Evolutionary conservation across 2,329 filamentous ascomycete species (phyloP).

Genomic region (Allantophomopsis cytisporea): DNA sequence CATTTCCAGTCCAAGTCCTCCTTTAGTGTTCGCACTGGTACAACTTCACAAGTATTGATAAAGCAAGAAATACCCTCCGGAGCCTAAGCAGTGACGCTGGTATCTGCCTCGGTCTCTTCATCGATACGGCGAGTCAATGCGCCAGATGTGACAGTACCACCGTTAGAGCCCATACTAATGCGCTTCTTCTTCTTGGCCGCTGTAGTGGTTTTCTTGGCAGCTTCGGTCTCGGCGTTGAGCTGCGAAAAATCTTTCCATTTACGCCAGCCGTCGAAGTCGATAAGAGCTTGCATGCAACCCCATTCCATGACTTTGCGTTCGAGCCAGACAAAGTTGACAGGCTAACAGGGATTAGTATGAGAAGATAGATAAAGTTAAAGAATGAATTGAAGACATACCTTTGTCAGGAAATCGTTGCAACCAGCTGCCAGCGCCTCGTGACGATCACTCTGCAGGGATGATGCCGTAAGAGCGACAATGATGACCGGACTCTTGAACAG

Average conservation of each 20-base stretch:
- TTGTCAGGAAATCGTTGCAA: conserved; percentile 96
- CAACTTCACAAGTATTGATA: too few species aligned
- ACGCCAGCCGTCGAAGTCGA: conserved; percentile 96
- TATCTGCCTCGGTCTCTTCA: neutral
- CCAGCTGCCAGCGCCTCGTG: conserved; percentile 90
- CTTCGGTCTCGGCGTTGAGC: conserved; percentile 28
- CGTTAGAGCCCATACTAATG: conserved; percentile 1
- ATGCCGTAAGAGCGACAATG: conserved; percentile 91
- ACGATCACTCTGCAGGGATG: conserved; percentile 85
- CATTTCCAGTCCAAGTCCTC: too few species aligned
- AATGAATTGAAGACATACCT: conserved; percentile 40
- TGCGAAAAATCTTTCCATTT: conserved; percentile 81
- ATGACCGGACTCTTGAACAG: conserved; percentile 95
- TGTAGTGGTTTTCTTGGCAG: conserved; percentile 23
- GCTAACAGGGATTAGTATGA: conserved; percentile 33
- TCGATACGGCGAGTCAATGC: neutral
- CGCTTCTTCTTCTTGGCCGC: conserved; percentile 30
- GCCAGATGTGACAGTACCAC: neutral
- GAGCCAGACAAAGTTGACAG: conserved; percentile 94
- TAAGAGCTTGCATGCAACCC: conserved; percentile 98
- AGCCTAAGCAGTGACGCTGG: too few species aligned
- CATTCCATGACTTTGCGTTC: conserved; percentile 98
- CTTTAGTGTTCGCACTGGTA: too few species aligned
- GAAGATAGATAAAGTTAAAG: neutral
- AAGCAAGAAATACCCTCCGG: too few species aligned